Conservation (phyloP, 441 rosid species). For the Adansonia gregorii region DNA sequence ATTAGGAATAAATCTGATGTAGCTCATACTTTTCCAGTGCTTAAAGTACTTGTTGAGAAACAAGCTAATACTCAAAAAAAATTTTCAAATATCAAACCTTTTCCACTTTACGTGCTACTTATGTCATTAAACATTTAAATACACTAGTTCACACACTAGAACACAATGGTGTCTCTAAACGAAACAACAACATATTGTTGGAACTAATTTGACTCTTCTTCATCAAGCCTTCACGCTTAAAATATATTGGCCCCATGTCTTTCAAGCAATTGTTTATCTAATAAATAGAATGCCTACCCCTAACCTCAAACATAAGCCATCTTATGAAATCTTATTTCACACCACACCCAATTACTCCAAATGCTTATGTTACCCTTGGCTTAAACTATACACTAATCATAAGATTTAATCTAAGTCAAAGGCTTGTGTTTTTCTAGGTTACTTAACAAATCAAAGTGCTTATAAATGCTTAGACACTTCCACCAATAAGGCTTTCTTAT, state of each 20-base stretch:
- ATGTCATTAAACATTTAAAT: not conserved
- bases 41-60: not conserved
- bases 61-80: too few relatives aligned
- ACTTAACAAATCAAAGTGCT: not conserved
- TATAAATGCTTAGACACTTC: not conserved
- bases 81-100: too few relatives aligned
- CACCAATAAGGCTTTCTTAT: not conserved
- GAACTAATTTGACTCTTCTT: too few relatives aligned
- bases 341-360: not conserved
- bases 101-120: accelerated
- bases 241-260: too few relatives aligned
- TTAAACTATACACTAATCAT: not conserved
- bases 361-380: not conserved
- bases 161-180: not conserved
- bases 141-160: not conserved
- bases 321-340: not conserved
- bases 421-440: not conserved
- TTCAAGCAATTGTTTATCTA: too few relatives aligned
- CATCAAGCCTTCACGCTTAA: too few relatives aligned
- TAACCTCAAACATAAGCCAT: too few relatives aligned
- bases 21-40: too few relatives aligned
- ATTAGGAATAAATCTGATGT: not conserved
- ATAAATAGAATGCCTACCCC: not conserved
- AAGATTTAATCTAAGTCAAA: not conserved
- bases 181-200: not conserved